A percentile compares a stretch with the other conserved stretches of the same genome.
Conservation (phyloP, 352 stramenopile species). For the Globisporangium uncinulatum region DNA sequence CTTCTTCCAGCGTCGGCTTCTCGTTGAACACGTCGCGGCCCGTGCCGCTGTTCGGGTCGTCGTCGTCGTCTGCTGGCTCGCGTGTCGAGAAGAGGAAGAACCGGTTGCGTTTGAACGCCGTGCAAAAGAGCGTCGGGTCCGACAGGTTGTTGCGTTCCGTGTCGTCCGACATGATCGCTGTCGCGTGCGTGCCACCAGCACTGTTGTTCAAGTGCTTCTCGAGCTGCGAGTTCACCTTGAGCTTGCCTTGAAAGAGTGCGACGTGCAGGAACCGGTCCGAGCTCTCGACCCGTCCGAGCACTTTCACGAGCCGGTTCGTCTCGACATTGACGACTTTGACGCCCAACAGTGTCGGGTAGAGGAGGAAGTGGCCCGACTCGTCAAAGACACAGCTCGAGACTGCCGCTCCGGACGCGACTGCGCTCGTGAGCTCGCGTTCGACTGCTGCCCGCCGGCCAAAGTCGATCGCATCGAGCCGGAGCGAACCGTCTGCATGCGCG, state of each 20-base stretch:
- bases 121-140: constrained; percentile 87
- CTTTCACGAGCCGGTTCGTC: constrained; percentile 89
- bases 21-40: constrained; percentile 98
- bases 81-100: constrained; percentile 97
- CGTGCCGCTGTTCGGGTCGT: constrained; percentile 21
- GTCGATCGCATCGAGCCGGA: constrained; percentile 86
- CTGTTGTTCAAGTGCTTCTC: constrained; percentile 66
- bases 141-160: constrained; percentile 29
- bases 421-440: constrained; percentile 70
- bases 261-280: constrained; percentile 93
- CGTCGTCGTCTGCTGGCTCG: constrained; percentile 85
- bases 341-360: constrained; percentile 94
- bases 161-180: constrained; percentile 63
- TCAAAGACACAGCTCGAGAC: constrained; percentile 93
- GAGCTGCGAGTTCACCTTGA: constrained; percentile 96
- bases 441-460: constrained; percentile 82
- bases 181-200: constrained; percentile 44
- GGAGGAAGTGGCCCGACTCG: constrained; percentile 92
- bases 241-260: constrained; percentile 92
- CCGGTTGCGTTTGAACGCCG: constrained; percentile 87
- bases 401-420: constrained; percentile 12
- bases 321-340: constrained; percentile 97
- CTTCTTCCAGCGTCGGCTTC: constrained; percentile 93
- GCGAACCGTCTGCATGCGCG: constrained; percentile 55
- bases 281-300: constrained; percentile 95